phyloP scores from a whole-genome alignment of 2,329 filamentous ascomycete genomes.

The Lojkania enalia region DNA sequence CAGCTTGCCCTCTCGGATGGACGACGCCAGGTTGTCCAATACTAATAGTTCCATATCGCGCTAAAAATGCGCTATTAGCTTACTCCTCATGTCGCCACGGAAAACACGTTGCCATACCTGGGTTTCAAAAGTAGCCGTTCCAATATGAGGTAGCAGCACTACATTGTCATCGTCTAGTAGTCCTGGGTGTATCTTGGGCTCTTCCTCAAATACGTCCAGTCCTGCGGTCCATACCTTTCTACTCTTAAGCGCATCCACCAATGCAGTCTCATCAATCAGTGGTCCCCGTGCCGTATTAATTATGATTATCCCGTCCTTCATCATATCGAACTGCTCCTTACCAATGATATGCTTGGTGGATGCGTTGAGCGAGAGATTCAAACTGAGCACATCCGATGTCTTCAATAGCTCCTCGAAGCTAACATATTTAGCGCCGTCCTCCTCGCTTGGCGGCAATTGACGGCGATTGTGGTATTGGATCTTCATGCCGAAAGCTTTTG shows the following conservation, averaged over 20 bases:
- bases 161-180: conserved; percentile 54
- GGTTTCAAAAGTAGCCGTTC: conserved; percentile 63
- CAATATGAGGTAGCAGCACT: conserved; percentile 63
- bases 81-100: neutral
- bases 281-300: conserved; percentile 63
- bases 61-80: conserved; percentile 24
- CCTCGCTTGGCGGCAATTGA: conserved; percentile 42
- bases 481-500: conserved; percentile 59
- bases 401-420: conserved; percentile 59
- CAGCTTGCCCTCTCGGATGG: conserved; percentile 60
- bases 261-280: conserved; percentile 59
- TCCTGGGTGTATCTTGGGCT: conserved; percentile 58
- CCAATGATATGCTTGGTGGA: conserved; percentile 58
- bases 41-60: conserved; percentile 64
- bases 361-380: conserved; percentile 57
- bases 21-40: conserved; percentile 60
- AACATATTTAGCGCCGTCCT: conserved; percentile 56
- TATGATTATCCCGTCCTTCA: conserved; percentile 61
- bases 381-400: conserved; percentile 58
- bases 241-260: conserved; percentile 57
- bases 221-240: conserved; percentile 60
- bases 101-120: conserved; percentile 52
- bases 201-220: conserved; percentile 62
- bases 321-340: conserved; percentile 53
- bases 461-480: conserved; percentile 63